Percentiles rank a stretch among this genome's conserved stretches.
Evolutionary conservation across 2,329 filamentous ascomycete species (phyloP).

Genomic region (Septoria linicola): DNA sequence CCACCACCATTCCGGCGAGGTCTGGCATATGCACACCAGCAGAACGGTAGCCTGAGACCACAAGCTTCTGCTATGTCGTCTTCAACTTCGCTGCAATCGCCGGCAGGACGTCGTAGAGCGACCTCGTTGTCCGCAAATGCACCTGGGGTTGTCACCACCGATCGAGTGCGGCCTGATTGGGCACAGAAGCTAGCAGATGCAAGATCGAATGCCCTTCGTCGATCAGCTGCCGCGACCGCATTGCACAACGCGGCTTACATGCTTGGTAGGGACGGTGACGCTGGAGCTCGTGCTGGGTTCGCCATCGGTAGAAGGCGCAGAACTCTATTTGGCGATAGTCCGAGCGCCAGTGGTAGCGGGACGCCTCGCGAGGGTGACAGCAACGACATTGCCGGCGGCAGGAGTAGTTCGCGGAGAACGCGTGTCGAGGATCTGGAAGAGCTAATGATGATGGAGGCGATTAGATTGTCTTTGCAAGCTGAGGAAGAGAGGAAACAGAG

Average conservation of each 20-base stretch:
- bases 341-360: constrained; percentile 45
- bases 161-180: constrained; percentile 92
- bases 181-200: constrained; percentile 82
- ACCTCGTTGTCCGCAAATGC: constrained; percentile 77
- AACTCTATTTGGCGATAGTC: constrained; percentile 54
- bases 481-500: constrained; percentile 91
- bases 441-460: constrained; percentile 98
- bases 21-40: constrained; percentile 63
- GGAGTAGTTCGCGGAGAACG: constrained; percentile 56
- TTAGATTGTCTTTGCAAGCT: constrained; percentile 81
- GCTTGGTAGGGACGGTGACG: constrained; percentile 58
- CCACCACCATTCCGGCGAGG: constrained; percentile 85
- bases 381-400: constrained; percentile 41
- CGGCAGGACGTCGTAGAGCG: constrained; percentile 55
- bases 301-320: constrained; percentile 49
- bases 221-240: constrained; percentile 89
- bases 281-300: constrained; percentile 40
- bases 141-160: constrained; percentile 85
- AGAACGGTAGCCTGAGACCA: constrained; percentile 51
- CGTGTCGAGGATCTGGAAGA: constrained; percentile 89
- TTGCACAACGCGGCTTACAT: constrained; percentile 93
- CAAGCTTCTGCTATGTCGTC: constrained; percentile 77
- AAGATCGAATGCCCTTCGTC: constrained; percentile 76
- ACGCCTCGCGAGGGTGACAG: constrained; percentile 43
- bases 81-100: constrained; percentile 67